Base-by-base conservation (phyloP, 306 rosid genomes). In the Malus sylvestris region DNA sequence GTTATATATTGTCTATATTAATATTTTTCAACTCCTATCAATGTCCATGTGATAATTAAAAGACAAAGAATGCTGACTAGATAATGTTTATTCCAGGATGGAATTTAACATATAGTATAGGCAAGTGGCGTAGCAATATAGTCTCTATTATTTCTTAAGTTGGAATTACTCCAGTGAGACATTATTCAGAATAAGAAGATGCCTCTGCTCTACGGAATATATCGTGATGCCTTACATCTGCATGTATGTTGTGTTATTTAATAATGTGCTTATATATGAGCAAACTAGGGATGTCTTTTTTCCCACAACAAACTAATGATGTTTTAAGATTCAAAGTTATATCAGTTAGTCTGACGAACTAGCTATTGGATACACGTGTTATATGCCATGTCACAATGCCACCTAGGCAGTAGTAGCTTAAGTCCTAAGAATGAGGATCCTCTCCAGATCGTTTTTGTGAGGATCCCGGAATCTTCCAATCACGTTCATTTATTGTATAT, bases 41-140 rank as follows among this genome's bases (percentile, higher is more conserved):
- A 73, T 73, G 62, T 61, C 69, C 59, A 59, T 10, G 58, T 73
- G 68, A 73, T n/a, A 22, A 58, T 73, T 10, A 59, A 15, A 59
- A 49, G 68, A 58, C 60, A 11, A 44, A 18, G 69, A 59, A 61
- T 19, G 70, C 77, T 61, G 69, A 60, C 70, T 10, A 27, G 69
- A 64, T 44, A 59, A 29, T 23, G 22, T 58, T 55, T 72, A 58
- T 18, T 73, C 58, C 68, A 42, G 44, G 7, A 60, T 40, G 68
- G 61, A 6, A 59, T 73, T 42, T 60, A 51, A 60, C 27, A 27
- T 73, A 55, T 42, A 20, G 3, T 8, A 3, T 16, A 33, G 14
- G 12, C 35, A 64, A 30, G 44, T 32, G 5, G 22, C 20, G 22
- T 35, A 25, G 66, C 32, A 22, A 64, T 32, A 63, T 7, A 38